Conservation (phyloP, 2,329 filamentous ascomycete genomes). For the Trichoderma hamatum region DNA sequence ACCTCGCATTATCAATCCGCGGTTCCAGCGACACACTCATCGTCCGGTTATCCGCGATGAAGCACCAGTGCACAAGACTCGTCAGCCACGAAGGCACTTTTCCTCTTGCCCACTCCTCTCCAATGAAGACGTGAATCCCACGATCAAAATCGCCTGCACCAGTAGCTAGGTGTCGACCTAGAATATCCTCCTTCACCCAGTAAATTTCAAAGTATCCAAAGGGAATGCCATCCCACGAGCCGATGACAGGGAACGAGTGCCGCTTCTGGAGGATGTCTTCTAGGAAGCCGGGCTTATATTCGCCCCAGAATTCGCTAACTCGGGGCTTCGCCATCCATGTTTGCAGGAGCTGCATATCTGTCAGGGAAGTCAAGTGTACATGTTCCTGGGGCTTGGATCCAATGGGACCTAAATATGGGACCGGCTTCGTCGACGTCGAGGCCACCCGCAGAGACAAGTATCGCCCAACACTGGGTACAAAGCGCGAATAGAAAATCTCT, state of each 20-base stretch:
- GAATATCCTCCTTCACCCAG: conserved; percentile 90
- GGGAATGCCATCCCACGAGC: conserved; percentile 89
- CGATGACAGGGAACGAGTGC: conserved; percentile 89
- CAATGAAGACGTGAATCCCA: conserved; percentile 85
- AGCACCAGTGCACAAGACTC: conserved; percentile 84
- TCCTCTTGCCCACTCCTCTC: conserved; percentile 89
- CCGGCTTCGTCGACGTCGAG: conserved; percentile 65
- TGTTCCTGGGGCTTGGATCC: conserved; percentile 47
- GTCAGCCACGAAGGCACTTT: conserved; percentile 81
- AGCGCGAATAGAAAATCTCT: conserved; percentile 88
- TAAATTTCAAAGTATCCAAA: conserved; percentile 99
- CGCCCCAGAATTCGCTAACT: conserved; percentile 84
- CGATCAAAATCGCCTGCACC: conserved; percentile 79
- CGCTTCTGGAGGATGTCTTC: conserved; percentile 63
- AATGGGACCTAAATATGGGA: conserved; percentile 65
- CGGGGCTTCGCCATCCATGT: conserved; percentile 88
- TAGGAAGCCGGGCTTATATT: conserved; percentile 67
- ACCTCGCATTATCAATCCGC: conserved; percentile 88
- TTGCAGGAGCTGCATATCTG: conserved; percentile 67
- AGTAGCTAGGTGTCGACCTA: conserved; percentile 70
- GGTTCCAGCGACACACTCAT: conserved; percentile 85
- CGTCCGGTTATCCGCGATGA: conserved; percentile 76
- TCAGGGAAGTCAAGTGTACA: conserved; percentile 47
- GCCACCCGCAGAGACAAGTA: conserved; percentile 90
- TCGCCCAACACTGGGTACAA: conserved; percentile 77